A percentile compares a stretch with the other conserved stretches of the same genome.
phyloP scores from a whole-genome alignment of 805 yeast genomes.

The Nakazawaea molendinolei region DNA sequence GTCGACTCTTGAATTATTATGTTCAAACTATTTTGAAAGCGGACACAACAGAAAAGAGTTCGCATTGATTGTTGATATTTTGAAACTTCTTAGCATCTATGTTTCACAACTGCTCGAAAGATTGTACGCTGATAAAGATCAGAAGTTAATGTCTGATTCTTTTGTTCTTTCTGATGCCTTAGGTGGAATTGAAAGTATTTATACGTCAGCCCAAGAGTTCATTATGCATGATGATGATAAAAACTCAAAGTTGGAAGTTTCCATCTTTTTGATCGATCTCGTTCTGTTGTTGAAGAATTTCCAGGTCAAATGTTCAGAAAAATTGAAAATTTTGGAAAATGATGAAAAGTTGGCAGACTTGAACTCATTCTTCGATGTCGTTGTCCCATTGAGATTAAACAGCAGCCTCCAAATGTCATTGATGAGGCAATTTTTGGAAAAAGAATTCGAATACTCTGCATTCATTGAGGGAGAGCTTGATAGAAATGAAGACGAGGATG shows the following conservation, averaged over 20 bases:
- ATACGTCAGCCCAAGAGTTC: neutral
- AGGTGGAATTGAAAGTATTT: neutral
- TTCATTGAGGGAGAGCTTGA: constrained; percentile 34
- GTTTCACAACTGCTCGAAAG: constrained; percentile 17
- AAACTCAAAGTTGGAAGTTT: constrained; percentile 6
- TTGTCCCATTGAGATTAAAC: constrained; percentile 23
- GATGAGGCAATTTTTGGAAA: constrained; percentile 36
- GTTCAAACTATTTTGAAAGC: constrained; percentile 15
- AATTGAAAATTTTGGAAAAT: constrained; percentile 13
- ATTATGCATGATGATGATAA: neutral
- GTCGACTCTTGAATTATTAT: constrained; percentile 16
- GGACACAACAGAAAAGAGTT: neutral
- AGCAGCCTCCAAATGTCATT: constrained; percentile 25
- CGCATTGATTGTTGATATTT: constrained; percentile 1
- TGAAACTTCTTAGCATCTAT: constrained; percentile 11
- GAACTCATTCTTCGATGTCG: constrained; percentile 26
- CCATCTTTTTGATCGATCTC: constrained; percentile 22
- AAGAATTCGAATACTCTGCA: constrained; percentile 41
- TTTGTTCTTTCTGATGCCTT: constrained; percentile 1
- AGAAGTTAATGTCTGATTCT: constrained; percentile 1
- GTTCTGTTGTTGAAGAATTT: constrained; percentile 28
- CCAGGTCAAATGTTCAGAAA: constrained; percentile 22
- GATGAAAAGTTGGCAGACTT: constrained; percentile 27
- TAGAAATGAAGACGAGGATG: constrained; percentile 44
- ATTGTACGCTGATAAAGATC: constrained; percentile 12